Evolutionary conservation across 2,329 filamentous ascomycete species (phyloP).

Genomic region (Helotiales sp.): DNA sequence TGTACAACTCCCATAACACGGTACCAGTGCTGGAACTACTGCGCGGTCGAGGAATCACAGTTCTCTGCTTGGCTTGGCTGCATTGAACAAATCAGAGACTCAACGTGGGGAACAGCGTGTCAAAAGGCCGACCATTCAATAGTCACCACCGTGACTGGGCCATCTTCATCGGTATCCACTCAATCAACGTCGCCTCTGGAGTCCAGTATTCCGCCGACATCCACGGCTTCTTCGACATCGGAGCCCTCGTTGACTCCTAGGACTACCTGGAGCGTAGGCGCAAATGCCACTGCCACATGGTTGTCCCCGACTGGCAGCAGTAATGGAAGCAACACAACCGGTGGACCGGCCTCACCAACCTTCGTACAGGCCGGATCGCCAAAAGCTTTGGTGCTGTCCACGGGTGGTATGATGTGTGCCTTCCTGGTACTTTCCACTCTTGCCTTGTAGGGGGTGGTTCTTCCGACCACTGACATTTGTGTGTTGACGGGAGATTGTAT

Average conservation of each 20-base stretch:
- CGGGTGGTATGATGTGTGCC: constrained; percentile 18
- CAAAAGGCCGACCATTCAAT: constrained; percentile 9
- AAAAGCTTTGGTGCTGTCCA: constrained; percentile 7
- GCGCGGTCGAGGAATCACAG: constrained; percentile 12
- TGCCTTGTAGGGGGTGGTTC: constrained; percentile 8
- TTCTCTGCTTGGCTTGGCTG: constrained; percentile 15
- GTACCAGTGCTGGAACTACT: constrained; percentile 17
- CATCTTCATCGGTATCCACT: constrained; percentile 5
- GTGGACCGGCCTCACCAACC: neutral
- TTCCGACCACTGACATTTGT: neutral
- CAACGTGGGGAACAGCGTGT: constrained; percentile 15
- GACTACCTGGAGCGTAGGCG: neutral
- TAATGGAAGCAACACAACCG: constrained; percentile 8
- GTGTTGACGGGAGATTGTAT: neutral
- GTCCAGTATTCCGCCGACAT: neutral
- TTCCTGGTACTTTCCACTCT: constrained; percentile 17
- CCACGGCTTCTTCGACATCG: neutral
- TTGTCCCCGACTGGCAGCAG: constrained; percentile 1
- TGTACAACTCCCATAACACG: constrained; percentile 16
- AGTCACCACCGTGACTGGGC: neutral
- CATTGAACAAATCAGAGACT: constrained; percentile 10
- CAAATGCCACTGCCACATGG: constrained; percentile 8
- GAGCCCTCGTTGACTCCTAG: neutral
- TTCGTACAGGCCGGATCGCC: constrained; percentile 9
- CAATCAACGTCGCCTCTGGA: no score